phyloP scores from a whole-genome alignment of 768 basidiomycete genomes.

The Suillus subalutaceus region DNA sequence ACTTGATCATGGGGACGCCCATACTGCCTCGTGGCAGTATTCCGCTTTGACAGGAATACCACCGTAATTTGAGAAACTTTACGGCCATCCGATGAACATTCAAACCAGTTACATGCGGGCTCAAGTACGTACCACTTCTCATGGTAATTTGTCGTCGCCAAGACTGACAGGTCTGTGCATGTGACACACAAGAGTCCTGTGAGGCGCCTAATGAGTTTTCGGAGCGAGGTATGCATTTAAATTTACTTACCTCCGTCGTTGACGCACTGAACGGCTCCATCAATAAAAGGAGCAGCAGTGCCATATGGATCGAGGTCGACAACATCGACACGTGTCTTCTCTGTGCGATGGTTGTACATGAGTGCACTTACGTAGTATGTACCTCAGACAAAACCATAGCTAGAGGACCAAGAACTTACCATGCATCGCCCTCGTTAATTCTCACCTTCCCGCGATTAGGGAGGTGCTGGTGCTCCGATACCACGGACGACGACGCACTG shows the following conservation, averaged over 20 bases:
- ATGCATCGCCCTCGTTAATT: constrained; percentile 93
- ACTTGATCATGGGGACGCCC: constrained; percentile 26
- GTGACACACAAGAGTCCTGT: constrained; percentile 91
- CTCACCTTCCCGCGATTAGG: constrained; percentile 57
- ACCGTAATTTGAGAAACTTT: constrained; percentile 93
- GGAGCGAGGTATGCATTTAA: background rate
- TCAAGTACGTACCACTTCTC: constrained; percentile 82
- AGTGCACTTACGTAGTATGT: constrained; percentile 55
- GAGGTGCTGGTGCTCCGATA: constrained; percentile 17
- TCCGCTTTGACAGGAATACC: constrained; percentile 90
- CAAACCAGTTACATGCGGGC: background rate
- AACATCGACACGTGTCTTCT: constrained; percentile 78
- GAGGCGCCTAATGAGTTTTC: constrained; percentile 6
- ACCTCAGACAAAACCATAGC: constrained; percentile 6
- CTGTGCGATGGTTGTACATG: constrained; percentile 88
- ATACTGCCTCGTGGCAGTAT: constrained; percentile 90
- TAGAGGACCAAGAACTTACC: constrained; percentile 49
- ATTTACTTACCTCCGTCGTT: constrained; percentile 77
- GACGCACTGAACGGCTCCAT: constrained; percentile 88
- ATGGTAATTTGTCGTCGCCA: constrained; percentile 92
- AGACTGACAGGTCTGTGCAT: constrained; percentile 93
- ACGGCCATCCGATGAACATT: background rate
- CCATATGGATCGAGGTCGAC: constrained; percentile 99
- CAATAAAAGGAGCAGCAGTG: constrained; percentile 95
- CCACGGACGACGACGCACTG: constrained; percentile 13